Conservation (phyloP, 2,329 filamentous ascomycete species). For the Trichoderma atrobrunneum region DNA sequence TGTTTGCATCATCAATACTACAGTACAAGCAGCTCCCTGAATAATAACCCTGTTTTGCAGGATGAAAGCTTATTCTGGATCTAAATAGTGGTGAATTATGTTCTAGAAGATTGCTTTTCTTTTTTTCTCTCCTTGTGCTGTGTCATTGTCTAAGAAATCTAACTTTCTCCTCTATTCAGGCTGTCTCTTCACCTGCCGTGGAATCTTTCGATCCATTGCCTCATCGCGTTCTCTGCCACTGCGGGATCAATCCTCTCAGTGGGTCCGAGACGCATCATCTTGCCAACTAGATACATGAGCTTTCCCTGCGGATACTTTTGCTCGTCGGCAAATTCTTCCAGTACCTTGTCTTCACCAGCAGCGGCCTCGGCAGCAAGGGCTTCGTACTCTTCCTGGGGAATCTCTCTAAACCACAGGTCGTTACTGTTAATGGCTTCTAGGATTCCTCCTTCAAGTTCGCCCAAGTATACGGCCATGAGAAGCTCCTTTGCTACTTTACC, state of each 20-base stretch:
- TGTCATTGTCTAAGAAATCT: neutral
- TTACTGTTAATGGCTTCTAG: conserved; percentile 44
- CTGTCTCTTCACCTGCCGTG: neutral
- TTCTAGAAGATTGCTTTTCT: neutral
- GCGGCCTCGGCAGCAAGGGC: conserved; percentile 45
- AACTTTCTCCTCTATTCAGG: neutral
- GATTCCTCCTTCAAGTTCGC: conserved; percentile 45
- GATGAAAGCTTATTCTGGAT: neutral
- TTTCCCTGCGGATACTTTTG: conserved; percentile 54
- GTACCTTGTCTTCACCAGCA: conserved; percentile 45
- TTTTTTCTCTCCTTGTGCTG: neutral
- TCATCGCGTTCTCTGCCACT: conserved; percentile 49
- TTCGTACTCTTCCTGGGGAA: conserved; percentile 47
- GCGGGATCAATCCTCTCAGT: conserved; percentile 55
- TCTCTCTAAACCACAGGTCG: conserved; percentile 54
- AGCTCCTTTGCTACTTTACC: conserved; percentile 58
- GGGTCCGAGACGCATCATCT: conserved; percentile 54
- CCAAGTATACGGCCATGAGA: conserved; percentile 51
- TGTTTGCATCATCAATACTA: neutral
- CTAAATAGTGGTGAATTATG: neutral
- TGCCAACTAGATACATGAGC: conserved; percentile 59
- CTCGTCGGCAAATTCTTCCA: conserved; percentile 45
- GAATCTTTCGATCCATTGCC: conserved; percentile 29
- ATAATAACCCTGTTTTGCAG: neutral
- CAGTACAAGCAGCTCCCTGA: neutral